These are phyloP conservation scores for Clonostachys rhizophaga DNA, from an alignment of 2,329 filamentous ascomycete species.

Conservation along the genomic window DNA sequence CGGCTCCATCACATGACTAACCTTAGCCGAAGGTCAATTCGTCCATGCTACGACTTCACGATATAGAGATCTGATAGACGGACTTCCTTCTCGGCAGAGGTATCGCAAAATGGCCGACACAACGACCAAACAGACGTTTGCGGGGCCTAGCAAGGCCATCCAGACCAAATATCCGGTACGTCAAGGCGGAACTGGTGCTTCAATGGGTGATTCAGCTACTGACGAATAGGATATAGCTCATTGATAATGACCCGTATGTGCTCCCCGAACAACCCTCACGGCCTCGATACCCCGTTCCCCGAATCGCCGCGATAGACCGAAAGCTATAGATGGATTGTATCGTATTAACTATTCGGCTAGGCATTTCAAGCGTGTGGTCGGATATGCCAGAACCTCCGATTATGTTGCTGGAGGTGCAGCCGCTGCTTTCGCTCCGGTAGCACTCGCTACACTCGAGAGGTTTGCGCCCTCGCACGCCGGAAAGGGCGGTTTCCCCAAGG, in stretches of 20 bases:
- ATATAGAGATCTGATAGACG: no score
- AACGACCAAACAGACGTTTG: conserved; percentile 30
- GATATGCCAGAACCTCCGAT: conserved; percentile 83
- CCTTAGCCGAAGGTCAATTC: no score
- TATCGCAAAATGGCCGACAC: conserved; percentile 28
- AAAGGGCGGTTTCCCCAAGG: conserved; percentile 74
- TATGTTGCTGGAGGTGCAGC: conserved; percentile 67
- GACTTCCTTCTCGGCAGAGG: neutral
- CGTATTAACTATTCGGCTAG: conserved; percentile 38
- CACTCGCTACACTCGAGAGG: conserved; percentile 77
- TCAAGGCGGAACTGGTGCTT: conserved; percentile 10
- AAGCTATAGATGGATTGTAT: neutral
- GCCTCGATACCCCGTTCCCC: neutral
- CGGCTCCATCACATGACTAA: no score
- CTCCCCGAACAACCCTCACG: neutral
- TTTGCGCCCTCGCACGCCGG: conserved; percentile 82
- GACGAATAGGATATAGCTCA: conserved; percentile 61
- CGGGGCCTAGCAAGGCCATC: conserved; percentile 63
- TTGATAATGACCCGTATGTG: conserved; percentile 94
- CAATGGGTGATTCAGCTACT: conserved; percentile 13
- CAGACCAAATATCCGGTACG: conserved; percentile 84
- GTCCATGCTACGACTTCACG: no score
- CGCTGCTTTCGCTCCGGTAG: conserved; percentile 66
- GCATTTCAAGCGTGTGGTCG: conserved; percentile 84
- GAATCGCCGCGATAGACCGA: neutral